phyloP scores from a whole-genome alignment of 768 basidiomycete species.

The Suillus alpinus region DNA sequence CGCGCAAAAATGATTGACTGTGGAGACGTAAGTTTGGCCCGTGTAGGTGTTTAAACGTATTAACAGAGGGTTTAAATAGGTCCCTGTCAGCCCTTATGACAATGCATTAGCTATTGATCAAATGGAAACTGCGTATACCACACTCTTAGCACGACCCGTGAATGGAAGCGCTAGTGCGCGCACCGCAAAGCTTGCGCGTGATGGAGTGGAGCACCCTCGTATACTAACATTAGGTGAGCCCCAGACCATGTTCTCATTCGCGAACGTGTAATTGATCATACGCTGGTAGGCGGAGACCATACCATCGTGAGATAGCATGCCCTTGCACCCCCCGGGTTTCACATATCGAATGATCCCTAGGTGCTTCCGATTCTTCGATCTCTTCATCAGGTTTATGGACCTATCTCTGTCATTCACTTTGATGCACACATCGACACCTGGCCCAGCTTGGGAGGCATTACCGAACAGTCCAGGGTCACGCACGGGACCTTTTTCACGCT shows the following conservation, averaged over 20 bases:
- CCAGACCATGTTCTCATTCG: neutral
- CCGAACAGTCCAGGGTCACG: slow-evolving; percentile 59
- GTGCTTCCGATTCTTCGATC: slow-evolving; percentile 70
- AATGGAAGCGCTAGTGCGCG: slow-evolving; percentile 10
- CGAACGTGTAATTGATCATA: neutral
- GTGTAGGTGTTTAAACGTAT: neutral
- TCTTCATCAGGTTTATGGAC: slow-evolving; percentile 69
- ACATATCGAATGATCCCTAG: neutral
- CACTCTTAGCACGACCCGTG: slow-evolving; percentile 54
- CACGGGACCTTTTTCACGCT: slow-evolving; percentile 83
- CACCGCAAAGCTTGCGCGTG: slow-evolving; percentile 35
- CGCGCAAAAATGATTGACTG: slow-evolving; percentile 69
- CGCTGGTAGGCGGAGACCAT: slow-evolving; percentile 68
- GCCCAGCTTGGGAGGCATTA: slow-evolving; percentile 26
- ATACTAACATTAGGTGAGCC: slow-evolving; percentile 49
- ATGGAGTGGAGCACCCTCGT: slow-evolving; percentile 60
- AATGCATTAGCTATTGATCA: slow-evolving; percentile 75
- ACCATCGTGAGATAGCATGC: slow-evolving; percentile 50
- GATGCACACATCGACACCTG: slow-evolving; percentile 64
- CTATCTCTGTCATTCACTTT: slow-evolving; percentile 74
- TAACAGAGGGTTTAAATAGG: slow-evolving; percentile 30
- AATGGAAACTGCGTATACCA: slow-evolving; percentile 76
- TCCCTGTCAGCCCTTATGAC: slow-evolving; percentile 74
- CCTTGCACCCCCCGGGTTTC: neutral
- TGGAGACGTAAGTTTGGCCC: slow-evolving; percentile 64